A percentile compares a stretch with the other conserved stretches of the same genome.
Evolutionary conservation across 495 filamentous ascomycete species (phyloP).

Genomic region (Bacidia rubella): DNA sequence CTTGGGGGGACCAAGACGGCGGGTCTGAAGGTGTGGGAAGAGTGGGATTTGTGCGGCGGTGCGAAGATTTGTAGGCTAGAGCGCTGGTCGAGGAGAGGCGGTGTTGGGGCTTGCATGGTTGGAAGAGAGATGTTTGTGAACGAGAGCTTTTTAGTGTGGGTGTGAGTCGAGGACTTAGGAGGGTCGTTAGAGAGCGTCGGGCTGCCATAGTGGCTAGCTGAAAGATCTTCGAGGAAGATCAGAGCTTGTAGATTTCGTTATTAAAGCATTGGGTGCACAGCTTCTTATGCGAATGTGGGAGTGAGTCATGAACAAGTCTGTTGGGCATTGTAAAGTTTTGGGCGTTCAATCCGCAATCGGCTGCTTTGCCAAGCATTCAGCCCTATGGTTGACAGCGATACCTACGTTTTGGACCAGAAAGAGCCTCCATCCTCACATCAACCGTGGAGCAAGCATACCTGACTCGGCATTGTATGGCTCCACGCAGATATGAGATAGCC

Average conservation of each 20-base stretch:
- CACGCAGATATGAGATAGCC: background rate
- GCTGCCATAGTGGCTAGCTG: slow-evolving; percentile 15
- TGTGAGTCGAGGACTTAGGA: slow-evolving; percentile 9
- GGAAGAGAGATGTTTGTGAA: slow-evolving; percentile 7
- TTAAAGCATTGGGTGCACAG: no score
- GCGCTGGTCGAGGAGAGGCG: slow-evolving; percentile 71
- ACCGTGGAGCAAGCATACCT: background rate
- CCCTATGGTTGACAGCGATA: background rate
- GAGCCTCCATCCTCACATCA: background rate
- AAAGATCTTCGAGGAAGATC: no score
- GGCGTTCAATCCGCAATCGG: background rate
- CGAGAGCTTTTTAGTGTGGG: slow-evolving; percentile 4
- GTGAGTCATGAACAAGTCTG: no score
- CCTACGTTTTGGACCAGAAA: background rate
- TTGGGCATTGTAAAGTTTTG: no score
- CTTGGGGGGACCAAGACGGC: slow-evolving; percentile 81
- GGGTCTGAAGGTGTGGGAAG: slow-evolving; percentile 64
- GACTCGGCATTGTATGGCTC: background rate
- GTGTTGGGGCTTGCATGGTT: slow-evolving; percentile 13
- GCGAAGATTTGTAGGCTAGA: slow-evolving; percentile 93
- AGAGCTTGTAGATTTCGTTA: no score
- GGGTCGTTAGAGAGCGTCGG: slow-evolving; percentile 8
- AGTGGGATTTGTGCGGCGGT: slow-evolving; percentile 68
- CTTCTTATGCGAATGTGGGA: no score
- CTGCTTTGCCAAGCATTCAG: background rate